Evolutionary conservation across 345 rosid species (phyloP).

Genomic region (Microcos paniculata): DNA sequence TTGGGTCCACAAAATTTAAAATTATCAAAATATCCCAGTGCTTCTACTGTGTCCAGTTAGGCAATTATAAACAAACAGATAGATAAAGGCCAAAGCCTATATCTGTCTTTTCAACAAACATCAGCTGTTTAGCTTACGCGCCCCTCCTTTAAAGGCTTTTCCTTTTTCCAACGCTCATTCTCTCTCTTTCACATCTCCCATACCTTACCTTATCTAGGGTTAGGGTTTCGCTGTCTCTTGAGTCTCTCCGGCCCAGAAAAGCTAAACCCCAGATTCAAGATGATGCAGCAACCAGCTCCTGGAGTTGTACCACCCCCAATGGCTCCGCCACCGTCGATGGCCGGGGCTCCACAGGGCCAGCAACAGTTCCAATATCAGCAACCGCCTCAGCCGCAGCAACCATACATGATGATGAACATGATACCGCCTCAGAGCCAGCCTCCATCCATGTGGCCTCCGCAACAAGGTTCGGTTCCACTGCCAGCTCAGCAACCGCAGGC

Average conservation of each 20-base stretch:
- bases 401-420: conserved; percentile 51
- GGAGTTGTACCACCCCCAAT: conserved; percentile 35
- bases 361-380: conserved; percentile 49
- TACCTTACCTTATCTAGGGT: conserved; percentile 30
- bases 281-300: conserved; percentile 69
- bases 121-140: too few relatives aligned
- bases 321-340: conserved; percentile 31
- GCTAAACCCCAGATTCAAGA: conserved; percentile 11
- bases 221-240: conserved; percentile 26
- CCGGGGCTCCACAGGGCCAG: conserved; percentile 34
- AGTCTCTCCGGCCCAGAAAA: background rate
- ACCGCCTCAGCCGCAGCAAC: conserved; percentile 42
- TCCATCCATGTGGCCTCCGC: conserved; percentile 64
- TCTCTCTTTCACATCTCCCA: background rate
- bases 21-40: background rate
- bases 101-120: conserved; percentile 1
- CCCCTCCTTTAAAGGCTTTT: background rate
- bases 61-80: background rate
- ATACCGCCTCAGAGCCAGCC: conserved; percentile 42
- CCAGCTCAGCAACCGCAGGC: conserved; percentile 31
- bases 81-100: background rate
- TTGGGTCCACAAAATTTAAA: background rate
- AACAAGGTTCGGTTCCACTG: conserved; percentile 18
- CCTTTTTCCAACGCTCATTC: background rate
- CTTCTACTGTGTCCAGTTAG: too few relatives aligned